Base-by-base conservation (phyloP, 148 eudicot species). In the Vaccinium corymbosum region DNA sequence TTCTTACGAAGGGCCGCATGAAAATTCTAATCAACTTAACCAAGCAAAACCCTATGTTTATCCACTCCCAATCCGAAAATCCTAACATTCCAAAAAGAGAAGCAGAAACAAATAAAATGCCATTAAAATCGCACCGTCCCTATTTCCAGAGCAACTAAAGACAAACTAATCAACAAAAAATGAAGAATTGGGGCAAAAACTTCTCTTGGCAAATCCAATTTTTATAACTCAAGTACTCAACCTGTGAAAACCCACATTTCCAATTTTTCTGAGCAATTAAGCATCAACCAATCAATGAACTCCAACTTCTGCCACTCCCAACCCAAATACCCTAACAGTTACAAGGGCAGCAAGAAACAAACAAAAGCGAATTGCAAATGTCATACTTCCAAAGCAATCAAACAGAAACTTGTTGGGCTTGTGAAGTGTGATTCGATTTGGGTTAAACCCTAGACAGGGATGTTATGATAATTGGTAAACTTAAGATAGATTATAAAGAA, bases 371-470 rank as follows among this genome's bases (percentile, higher is more conserved):
- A 22, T n/a, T 10, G 12, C 27, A 61, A 3, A 7, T 59, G 3
- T 16, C 52, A 81, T 51, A 80, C 13, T 61, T 66, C 32, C 57
- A 42, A 4, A 55, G 46, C 84, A 83, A 79, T 4, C 64, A 82
- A 79, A 83, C 61, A 20, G 48, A 57, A 52, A 29, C 19, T 52
- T 2, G 3, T 35, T 35, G 38, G 38, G 38, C 3, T 35, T 2
- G 38, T 35, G 38, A 35, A 35, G 38, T 35, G 38, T 35, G 38
- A 35, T 35, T 35, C 38, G 3, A 35, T 35, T 35, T 35, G 3
- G 38, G 38, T 35, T 35, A 35, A 35, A 35, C 38, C 38, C 38
- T 35, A 35, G 38, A 35, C 38, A 35, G 38, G 38, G 38, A 3
- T 2, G 38, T 35, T 35, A 35, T 35, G 38, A 0, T 35, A 35